A percentile compares a stretch with the other conserved stretches of the same genome.
Evolutionary conservation across 805 yeast species (phyloP).

Genomic region (Lachancea fermentati): DNA sequence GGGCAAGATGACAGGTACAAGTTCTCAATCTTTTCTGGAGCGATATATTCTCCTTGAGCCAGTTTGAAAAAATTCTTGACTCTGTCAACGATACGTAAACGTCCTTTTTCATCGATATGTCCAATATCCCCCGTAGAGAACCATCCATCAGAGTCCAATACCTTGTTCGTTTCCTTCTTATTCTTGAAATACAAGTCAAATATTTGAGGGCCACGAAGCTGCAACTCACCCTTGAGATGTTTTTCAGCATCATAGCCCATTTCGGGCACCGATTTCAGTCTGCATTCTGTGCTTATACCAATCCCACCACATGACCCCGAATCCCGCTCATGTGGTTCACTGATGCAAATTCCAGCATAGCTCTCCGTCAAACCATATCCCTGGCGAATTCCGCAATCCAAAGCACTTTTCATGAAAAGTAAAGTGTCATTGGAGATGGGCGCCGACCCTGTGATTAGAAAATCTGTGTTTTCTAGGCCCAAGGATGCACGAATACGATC

Average conservation of each 20-base stretch:
- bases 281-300: slow-evolving; percentile 49
- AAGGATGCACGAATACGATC: slow-evolving; percentile 41
- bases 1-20: slow-evolving; percentile 50
- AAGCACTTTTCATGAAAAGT: slow-evolving; percentile 53
- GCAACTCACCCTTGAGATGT: slow-evolving; percentile 53
- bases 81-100: slow-evolving; percentile 60
- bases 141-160: slow-evolving; percentile 56
- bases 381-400: slow-evolving; percentile 51
- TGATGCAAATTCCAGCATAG: slow-evolving; percentile 51
- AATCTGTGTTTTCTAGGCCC: slow-evolving; percentile 42
- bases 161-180: slow-evolving; percentile 47
- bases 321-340: slow-evolving; percentile 41
- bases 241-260: slow-evolving; percentile 46
- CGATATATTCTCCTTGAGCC: slow-evolving; percentile 63
- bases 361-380: slow-evolving; percentile 78
- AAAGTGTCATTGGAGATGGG: slow-evolving; percentile 62
- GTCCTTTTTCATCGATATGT: slow-evolving; percentile 44
- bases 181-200: slow-evolving; percentile 52
- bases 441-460: slow-evolving; percentile 55
- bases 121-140: slow-evolving; percentile 66
- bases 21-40: slow-evolving; percentile 72
- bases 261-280: slow-evolving; percentile 58
- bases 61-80: slow-evolving; percentile 74
- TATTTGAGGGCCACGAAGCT: slow-evolving; percentile 60
- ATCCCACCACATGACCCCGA: slow-evolving; percentile 60